Base-by-base conservation (phyloP, 495 filamentous ascomycete species). In the Polyplosphaeria fusca region DNA sequence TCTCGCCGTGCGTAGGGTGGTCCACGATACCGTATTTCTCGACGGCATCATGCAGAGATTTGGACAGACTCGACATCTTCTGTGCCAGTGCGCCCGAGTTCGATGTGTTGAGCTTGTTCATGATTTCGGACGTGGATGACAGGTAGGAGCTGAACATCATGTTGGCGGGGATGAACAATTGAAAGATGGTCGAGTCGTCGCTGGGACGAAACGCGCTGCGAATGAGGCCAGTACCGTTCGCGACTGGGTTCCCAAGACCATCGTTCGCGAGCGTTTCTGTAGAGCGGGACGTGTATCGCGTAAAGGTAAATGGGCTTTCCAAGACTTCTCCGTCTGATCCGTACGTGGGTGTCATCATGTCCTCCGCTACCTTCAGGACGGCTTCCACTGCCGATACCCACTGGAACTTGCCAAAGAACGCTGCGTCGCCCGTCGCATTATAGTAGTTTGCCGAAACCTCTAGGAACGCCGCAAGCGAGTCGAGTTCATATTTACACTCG, bases 401-500 rank as follows among this genome's bases (percentile, higher is more conserved):
- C 5, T 71, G 68, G 68, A 82, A 83, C 50, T 78, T 80, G 9
- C 71, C 73, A 52, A 86, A 86, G 68, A 84, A 85, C 5, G 67
- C 69, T 5, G 75, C 58, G 53, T 85, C 82, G 1, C 71, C 64
- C 0, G 82, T 85, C 2, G 70, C 67, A 23, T 70, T 69, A 65
- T 80, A 82, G 70, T 85, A 86, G 27, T 79, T 77, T 13, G 75
- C 64, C 20, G 78, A 82, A 51, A 86, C 72, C 66, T 85, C 76
- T 38, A 86, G 66, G 63, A 87, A 86, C 0, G 82, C 78, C 1
- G 84, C 83, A 0, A 87, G 73, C 12, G 77, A 81, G 67, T 86
- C 84, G n/a, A 87, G 73, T 64, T 86, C 84, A 65, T 80, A 86
- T 67, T 86, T 86, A 73, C 82, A 85, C 56, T 84, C 82, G 63